phyloP scores from a whole-genome alignment of 768 basidiomycete genomes.

The Agrocybe praecox region DNA sequence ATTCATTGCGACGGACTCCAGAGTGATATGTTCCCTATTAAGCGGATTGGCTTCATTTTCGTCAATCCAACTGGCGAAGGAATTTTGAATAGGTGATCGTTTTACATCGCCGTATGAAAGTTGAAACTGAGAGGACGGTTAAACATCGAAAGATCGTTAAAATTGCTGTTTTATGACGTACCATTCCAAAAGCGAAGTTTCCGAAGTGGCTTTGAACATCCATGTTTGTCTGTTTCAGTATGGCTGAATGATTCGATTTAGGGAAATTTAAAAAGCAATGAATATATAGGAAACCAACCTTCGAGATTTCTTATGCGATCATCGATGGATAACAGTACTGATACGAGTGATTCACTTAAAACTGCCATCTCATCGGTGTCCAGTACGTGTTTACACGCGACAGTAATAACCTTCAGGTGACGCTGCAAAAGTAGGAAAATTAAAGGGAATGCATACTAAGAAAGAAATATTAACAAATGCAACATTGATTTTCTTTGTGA shows the following conservation, averaged over 20 bases:
- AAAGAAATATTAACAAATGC: not conserved
- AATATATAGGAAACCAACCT: slow-evolving; percentile 18
- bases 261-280: not conserved
- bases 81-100: slow-evolving; percentile 30
- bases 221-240: slow-evolving; percentile 37
- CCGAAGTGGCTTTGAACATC: slow-evolving; percentile 33
- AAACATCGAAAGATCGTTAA: not conserved
- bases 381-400: slow-evolving; percentile 36
- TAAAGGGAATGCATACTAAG: slow-evolving; percentile 35
- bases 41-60: slow-evolving; percentile 15
- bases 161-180: slow-evolving; percentile 12
- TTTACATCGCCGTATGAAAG: slow-evolving; percentile 34
- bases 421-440: slow-evolving; percentile 35
- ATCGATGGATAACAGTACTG: slow-evolving; percentile 30
- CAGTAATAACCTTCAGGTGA: slow-evolving; percentile 31
- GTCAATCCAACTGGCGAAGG: slow-evolving; percentile 30
- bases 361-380: slow-evolving; percentile 31
- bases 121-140: slow-evolving; percentile 24
- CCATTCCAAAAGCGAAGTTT: slow-evolving; percentile 41
- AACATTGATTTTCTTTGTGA: not conserved
- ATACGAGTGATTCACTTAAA: slow-evolving; percentile 31
- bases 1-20: slow-evolving; percentile 16
- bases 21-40: slow-evolving; percentile 12
- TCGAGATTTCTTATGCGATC: slow-evolving; percentile 33
- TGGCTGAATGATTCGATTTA: slow-evolving; percentile 19